Base-by-base conservation (phyloP, 108 stramenopile species). In the Nannochloropsis oceanica region DNA sequence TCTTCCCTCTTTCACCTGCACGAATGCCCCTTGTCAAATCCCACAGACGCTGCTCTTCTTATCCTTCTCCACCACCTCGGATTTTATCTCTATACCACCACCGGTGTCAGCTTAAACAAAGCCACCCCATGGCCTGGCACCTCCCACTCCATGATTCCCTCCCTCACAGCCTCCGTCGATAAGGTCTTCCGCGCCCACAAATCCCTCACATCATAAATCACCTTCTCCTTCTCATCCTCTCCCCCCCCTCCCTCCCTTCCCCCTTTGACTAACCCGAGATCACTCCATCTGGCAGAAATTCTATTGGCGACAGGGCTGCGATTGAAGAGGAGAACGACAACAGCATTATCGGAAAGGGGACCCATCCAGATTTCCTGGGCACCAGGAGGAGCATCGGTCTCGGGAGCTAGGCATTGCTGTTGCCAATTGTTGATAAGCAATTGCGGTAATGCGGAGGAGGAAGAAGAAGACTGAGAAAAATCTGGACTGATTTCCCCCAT, bases 331-430 rank as follows among this genome's bases (percentile, higher is more conserved):
- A 84, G 25, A 12, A 87, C 73, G 13, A n/a, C 86, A 18, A 27
- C 46, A 9, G 14, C 12, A 82, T 73, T 79, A 79, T 34, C 83
- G 11, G 43, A 25, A 20, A 87, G 83, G 26, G 86, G 86, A 0
- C 27, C 83, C 59, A 50, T 44, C 86, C 86, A 87, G 26, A 87
- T 83, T n/a, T 84, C 83, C 79, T 43, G 50, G 13, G 43, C 44
- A 24, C 42, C 82, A 10, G 83, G n/a, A 9, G 86, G 83, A 5
- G 43, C 83, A 26, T 84, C 83, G 59, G 59, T 73, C 9, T 73
- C 59, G 59, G 59, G 59, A 8, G 84, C 80, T 7, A 85, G 43
- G 26, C 84, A 85, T 25, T 85, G 84, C 22, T 80, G 79, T 80
- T 85, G 84, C 18, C 26, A 85, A 8, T 26, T 18, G 59, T 85